These are phyloP conservation scores for Akebia trifoliata DNA, from an alignment of 164 flowering plant species.

Conservation along the genomic window DNA sequence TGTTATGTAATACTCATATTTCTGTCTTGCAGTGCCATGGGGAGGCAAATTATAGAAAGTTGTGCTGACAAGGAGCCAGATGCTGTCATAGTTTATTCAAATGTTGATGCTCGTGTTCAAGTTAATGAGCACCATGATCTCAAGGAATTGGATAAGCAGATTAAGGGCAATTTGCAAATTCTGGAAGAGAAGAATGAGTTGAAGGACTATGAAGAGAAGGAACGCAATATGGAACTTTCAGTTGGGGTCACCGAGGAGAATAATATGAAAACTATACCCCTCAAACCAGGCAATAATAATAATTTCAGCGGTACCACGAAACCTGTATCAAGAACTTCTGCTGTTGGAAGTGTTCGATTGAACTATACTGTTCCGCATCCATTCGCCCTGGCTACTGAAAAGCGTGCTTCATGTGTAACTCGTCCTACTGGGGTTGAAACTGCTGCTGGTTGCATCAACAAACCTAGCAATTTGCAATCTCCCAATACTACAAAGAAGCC, in stretches of 20 bases:
- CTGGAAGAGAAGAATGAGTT: slow-evolving; percentile 31
- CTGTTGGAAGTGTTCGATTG: slow-evolving; percentile 31
- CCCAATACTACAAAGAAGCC: slow-evolving; percentile 27
- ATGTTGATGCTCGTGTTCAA: slow-evolving; percentile 20
- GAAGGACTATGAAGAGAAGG: slow-evolving; percentile 61
- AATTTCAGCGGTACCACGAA: slow-evolving; percentile 29
- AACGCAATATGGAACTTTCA: slow-evolving; percentile 42
- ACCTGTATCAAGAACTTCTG: slow-evolving; percentile 29
- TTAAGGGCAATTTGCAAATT: slow-evolving; percentile 22
- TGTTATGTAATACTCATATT: not conserved
- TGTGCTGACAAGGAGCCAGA: slow-evolving; percentile 52
- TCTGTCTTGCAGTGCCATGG: slow-evolving; percentile 64
- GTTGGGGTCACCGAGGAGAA: slow-evolving; percentile 29
- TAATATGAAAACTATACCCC: slow-evolving; percentile 21
- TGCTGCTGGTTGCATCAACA: slow-evolving; percentile 24
- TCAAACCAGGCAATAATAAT: slow-evolving; percentile 24
- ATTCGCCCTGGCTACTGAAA: slow-evolving; percentile 81
- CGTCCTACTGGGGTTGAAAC: slow-evolving; percentile 38
- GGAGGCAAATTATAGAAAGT: slow-evolving; percentile 44
- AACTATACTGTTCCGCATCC: slow-evolving; percentile 65
- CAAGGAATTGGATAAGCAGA: slow-evolving; percentile 18
- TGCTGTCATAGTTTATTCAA: slow-evolving; percentile 26
- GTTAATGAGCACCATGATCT: slow-evolving; percentile 14
- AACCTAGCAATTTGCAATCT: slow-evolving; percentile 23
- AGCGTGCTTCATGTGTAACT: slow-evolving; percentile 56